Evolutionary conservation across 2,329 filamentous ascomycete genomes (phyloP).

Genomic region (Fusarium sambucinum): DNA sequence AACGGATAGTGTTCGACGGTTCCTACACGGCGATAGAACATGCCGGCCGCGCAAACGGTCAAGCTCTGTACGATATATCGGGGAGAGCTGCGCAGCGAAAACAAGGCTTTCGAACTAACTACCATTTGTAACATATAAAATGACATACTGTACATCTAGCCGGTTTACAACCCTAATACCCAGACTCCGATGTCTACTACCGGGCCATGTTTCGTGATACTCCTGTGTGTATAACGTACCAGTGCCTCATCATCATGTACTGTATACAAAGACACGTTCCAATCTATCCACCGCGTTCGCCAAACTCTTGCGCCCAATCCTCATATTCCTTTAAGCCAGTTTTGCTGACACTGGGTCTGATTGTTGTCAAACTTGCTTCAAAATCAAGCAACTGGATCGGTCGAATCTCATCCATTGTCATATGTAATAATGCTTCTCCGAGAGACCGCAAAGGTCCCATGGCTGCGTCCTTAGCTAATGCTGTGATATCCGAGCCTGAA

Average conservation of each 20-base stretch:
- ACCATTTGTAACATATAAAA: constrained; percentile 45
- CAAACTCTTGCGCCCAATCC: constrained; percentile 93
- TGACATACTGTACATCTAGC: constrained; percentile 31
- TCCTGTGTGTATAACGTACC: constrained; percentile 8
- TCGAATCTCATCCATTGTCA: constrained; percentile 93
- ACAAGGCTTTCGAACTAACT: constrained; percentile 31
- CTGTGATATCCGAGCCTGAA: constrained; percentile 96
- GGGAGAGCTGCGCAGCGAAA: constrained; percentile 4
- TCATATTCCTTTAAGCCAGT: constrained; percentile 89
- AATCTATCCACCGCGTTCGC: constrained; percentile 82
- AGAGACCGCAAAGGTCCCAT: constrained; percentile 95
- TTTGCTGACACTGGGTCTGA: constrained; percentile 89
- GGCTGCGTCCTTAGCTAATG: constrained; percentile 94
- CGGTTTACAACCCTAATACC: constrained; percentile 22
- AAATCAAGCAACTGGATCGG: constrained; percentile 89
- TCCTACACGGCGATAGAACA: not conserved
- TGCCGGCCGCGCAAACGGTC: constrained; percentile 4
- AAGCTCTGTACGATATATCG: constrained; percentile 42
- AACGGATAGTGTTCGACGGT: constrained; percentile 7
- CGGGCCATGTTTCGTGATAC: constrained; percentile 12
- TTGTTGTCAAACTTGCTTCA: constrained; percentile 82
- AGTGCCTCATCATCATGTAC: constrained; percentile 26
- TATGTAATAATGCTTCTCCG: constrained; percentile 88
- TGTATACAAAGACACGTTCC: constrained; percentile 23
- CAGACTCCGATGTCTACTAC: constrained; percentile 8